A percentile compares a stretch with the other conserved stretches of the same genome.
phyloP scores from a whole-genome alignment of 2,329 filamentous ascomycete species.

The Fusarium torulosum region DNA sequence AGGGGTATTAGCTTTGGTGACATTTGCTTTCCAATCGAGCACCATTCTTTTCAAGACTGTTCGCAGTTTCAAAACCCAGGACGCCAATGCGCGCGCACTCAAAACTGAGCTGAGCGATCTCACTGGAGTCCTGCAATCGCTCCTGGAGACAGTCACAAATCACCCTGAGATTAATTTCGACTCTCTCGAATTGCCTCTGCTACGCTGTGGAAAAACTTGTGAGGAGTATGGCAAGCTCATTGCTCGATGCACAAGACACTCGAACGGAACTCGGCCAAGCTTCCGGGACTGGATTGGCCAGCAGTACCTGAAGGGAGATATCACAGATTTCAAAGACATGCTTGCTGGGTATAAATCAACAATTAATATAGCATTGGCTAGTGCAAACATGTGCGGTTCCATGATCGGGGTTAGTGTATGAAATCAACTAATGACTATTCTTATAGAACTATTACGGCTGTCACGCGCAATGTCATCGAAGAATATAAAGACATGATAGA shows the following conservation, averaged over 20 bases:
- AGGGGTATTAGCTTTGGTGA: slow-evolving; percentile 29
- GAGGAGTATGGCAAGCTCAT: slow-evolving; percentile 56
- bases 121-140: slow-evolving; percentile 52
- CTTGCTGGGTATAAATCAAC: slow-evolving; percentile 56
- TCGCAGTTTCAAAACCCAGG: slow-evolving; percentile 29
- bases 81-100: slow-evolving; percentile 55
- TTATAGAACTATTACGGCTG: slow-evolving; percentile 6
- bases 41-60: slow-evolving; percentile 30
- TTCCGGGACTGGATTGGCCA: slow-evolving; percentile 60
- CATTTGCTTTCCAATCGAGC: slow-evolving; percentile 41
- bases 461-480: slow-evolving; percentile 16
- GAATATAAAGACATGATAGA: slow-evolving; percentile 27
- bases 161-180: slow-evolving; percentile 30
- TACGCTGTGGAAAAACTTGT: slow-evolving; percentile 58
- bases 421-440: slow-evolving; percentile 1
- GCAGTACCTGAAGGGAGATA: slow-evolving; percentile 59
- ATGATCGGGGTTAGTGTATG: background rate
- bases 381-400: slow-evolving; percentile 35
- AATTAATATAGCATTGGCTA: slow-evolving; percentile 42
- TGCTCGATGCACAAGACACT: slow-evolving; percentile 53
- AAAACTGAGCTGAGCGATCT: slow-evolving; percentile 56
- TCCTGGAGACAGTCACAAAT: slow-evolving; percentile 45
- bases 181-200: slow-evolving; percentile 51
- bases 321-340: slow-evolving; percentile 56
- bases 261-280: slow-evolving; percentile 52